A percentile compares a stretch with the other conserved stretches of the same genome.
Evolutionary conservation across 2,329 filamentous ascomycete species (phyloP).

Genomic region (Diaporthe nobilis): DNA sequence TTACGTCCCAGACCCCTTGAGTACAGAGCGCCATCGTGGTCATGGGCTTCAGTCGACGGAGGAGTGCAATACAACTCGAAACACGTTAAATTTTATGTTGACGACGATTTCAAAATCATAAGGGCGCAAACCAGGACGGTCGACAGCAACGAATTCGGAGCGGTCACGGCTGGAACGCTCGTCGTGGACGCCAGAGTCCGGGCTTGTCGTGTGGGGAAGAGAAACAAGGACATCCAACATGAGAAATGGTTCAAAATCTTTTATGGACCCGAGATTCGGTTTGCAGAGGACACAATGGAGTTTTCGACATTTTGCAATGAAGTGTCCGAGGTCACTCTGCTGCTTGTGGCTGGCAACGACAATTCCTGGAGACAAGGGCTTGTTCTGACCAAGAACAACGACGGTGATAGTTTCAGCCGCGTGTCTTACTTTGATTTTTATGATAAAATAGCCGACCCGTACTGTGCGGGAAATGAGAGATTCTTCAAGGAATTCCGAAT

Average conservation of each 20-base stretch:
- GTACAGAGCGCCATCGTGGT: conserved; percentile 5
- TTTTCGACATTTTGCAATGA: not conserved
- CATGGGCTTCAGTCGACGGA: not conserved
- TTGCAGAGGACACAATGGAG: not conserved
- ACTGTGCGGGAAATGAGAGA: no score
- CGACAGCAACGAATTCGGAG: not conserved
- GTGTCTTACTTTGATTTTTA: not conserved
- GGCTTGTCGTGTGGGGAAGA: not conserved
- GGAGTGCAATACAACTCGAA: no score
- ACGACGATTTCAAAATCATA: not conserved
- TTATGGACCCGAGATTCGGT: not conserved
- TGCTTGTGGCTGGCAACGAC: no score
- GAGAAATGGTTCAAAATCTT: no score
- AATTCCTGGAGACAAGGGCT: no score
- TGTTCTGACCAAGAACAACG: not conserved
- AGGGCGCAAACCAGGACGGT: not conserved
- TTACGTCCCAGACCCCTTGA: not conserved
- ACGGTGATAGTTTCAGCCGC: not conserved
- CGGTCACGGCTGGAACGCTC: not conserved
- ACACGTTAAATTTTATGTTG: no score
- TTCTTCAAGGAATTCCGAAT: not conserved
- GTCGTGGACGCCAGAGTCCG: not conserved
- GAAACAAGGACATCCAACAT: no score
- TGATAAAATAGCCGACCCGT: no score
- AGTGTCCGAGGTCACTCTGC: not conserved